Conservation (phyloP, 805 yeast species). For the Hyphopichia homilentoma region DNA sequence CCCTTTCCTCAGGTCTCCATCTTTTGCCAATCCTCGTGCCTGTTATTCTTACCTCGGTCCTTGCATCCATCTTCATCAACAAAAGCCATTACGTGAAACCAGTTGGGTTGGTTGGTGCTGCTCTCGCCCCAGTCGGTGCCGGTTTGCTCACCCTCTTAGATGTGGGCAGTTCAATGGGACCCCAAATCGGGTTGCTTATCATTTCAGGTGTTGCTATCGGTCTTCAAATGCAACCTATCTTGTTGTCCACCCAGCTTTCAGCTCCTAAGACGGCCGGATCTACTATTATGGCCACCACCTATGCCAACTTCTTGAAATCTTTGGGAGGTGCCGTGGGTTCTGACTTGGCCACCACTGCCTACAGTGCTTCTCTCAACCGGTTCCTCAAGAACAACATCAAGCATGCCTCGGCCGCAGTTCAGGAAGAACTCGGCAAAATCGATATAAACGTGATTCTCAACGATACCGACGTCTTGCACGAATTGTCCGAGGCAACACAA, state of each 20-base stretch:
- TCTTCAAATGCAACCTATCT: slow-evolving; percentile 40
- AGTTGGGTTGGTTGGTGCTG: slow-evolving; percentile 30
- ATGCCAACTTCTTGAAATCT: slow-evolving; percentile 41
- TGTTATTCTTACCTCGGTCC: slow-evolving; percentile 32
- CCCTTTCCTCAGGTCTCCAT: slow-evolving; percentile 45
- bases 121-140: slow-evolving; percentile 37
- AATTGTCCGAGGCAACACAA: slow-evolving; percentile 12
- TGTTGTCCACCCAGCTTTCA: slow-evolving; percentile 43
- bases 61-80: slow-evolving; percentile 35
- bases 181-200: slow-evolving; percentile 44
- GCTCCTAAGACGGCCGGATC: slow-evolving; percentile 53
- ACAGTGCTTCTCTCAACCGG: slow-evolving; percentile 21
- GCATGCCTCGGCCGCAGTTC: slow-evolving; percentile 8
- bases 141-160: slow-evolving; percentile 43
- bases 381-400: slow-evolving; percentile 5
- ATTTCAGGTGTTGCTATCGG: slow-evolving; percentile 49
- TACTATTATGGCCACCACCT: slow-evolving; percentile 45
- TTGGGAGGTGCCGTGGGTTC: slow-evolving; percentile 46
- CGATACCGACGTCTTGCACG: slow-evolving; percentile 10
- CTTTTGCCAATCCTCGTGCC: slow-evolving; percentile 41
- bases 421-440: slow-evolving; percentile 15
- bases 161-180: slow-evolving; percentile 29
- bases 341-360: slow-evolving; percentile 40
- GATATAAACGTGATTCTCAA: slow-evolving; percentile 11
- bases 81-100: slow-evolving; percentile 41